Base-by-base conservation (phyloP, 495 filamentous ascomycete genomes). In the Hypoxylon fragiforme region DNA sequence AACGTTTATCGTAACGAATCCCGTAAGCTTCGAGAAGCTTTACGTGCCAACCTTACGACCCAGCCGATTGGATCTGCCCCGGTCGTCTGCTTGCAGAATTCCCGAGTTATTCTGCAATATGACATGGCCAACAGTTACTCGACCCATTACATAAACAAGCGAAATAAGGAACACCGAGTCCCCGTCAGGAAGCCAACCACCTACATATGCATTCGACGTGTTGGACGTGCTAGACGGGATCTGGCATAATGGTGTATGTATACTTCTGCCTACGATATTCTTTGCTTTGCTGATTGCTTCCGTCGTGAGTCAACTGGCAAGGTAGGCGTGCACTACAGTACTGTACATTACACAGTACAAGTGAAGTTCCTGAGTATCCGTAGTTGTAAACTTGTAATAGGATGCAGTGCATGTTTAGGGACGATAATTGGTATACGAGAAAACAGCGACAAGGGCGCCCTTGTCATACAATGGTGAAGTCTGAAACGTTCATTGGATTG, bases 111-210 rank as follows among this genome's bases (percentile, higher is more conserved):
- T n/a, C n/a, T n/a, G n/a, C n/a, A n/a, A n/a, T n/a, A n/a, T n/a
- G n/a, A n/a, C n/a, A n/a, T 30, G 44, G 19, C 58, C 58, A 62
- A 62, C 56, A 9, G 20, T 16, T n/a, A 26, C 12, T 36, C 52
- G 39, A 53, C 43, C 48, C 38, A 57, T 62, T 49, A 52, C 43
- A 57, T 49, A 50, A 57, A 49, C 42, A 57, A 31, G 35, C 30
- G 21, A 30, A 7, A 48, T 62, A 62, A 62, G 52, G 43, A 57
- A 15, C 31, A 7, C 35, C 13, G 22, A 14, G 42, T 15, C 14
- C 40, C 4, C 28, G 35, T 22, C 15, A 30, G 8, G 22, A 47
- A 19, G 6, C 58, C 58, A 62, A 62, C 52, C 37, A 56, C 14
- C 18, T 46, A 14, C 39, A 35, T 12, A 31, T 30, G n/a, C 8